Conservation (phyloP, 2,329 filamentous ascomycete genomes). For the Exophiala alcalophila region DNA sequence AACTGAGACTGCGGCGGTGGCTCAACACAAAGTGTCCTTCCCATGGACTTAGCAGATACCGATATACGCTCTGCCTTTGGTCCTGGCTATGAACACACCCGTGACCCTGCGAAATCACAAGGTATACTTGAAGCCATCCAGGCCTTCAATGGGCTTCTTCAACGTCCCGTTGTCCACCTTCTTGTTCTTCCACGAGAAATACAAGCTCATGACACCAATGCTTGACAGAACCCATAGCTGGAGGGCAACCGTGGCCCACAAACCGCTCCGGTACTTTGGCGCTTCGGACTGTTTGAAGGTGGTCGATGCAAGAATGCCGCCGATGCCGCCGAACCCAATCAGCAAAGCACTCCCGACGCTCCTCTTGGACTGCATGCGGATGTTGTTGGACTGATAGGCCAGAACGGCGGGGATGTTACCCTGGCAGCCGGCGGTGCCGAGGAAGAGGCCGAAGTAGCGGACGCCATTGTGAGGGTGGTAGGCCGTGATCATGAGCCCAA, state of each 20-base stretch:
- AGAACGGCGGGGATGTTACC: constrained; percentile 35
- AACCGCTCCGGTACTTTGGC: constrained; percentile 25
- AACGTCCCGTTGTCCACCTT: too few relatives aligned
- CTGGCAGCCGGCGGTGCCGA: constrained; percentile 33
- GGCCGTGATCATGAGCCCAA: constrained; percentile 33
- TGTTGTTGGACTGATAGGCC: constrained; percentile 37
- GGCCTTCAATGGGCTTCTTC: too few relatives aligned
- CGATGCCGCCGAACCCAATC: constrained; percentile 37
- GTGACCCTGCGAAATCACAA: too few relatives aligned
- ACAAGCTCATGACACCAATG: too few relatives aligned
- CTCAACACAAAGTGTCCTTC: too few relatives aligned
- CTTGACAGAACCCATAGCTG: constrained; percentile 27
- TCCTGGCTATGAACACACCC: too few relatives aligned
- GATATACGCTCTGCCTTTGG: too few relatives aligned
- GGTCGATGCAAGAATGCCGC: constrained; percentile 27
- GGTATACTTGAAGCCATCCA: too few relatives aligned
- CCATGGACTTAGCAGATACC: too few relatives aligned
- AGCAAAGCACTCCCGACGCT: constrained; percentile 38
- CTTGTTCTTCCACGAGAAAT: too few relatives aligned
- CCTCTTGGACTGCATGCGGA: constrained; percentile 34
- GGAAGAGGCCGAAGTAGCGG: constrained; percentile 35
- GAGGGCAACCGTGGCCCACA: constrained; percentile 22
- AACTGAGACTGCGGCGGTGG: too few relatives aligned
- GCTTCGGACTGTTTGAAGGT: constrained; percentile 28
- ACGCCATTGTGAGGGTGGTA: constrained; percentile 28